Conservation (phyloP, 768 basidiomycete species). For the Lactarius akahatsu region DNA sequence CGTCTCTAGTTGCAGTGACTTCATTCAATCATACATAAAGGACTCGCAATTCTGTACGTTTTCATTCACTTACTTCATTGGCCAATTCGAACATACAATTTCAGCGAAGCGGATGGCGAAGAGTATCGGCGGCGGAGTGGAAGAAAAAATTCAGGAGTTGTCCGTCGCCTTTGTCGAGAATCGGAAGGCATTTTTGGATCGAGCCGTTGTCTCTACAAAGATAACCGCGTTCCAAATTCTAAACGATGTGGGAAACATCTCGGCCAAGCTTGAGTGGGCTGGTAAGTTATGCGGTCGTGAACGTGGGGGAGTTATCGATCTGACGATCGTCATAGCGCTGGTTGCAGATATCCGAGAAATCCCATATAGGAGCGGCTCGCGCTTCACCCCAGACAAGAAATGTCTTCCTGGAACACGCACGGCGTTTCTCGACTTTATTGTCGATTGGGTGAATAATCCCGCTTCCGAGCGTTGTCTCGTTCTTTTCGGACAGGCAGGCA, state of each 20-base stretch:
- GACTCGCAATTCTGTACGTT: not conserved
- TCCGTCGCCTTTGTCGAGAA: not conserved
- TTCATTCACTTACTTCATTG: not conserved
- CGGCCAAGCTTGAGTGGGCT: not conserved
- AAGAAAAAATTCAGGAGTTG: not conserved
- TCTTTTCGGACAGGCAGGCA: slow-evolving; percentile 1
- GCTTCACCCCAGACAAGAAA: no score
- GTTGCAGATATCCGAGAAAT: no score
- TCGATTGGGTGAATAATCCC: not conserved
- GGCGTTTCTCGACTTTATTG: not conserved
- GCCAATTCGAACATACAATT: not conserved
- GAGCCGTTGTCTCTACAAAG: not conserved
- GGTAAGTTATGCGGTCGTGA: not conserved
- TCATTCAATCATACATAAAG: not conserved
- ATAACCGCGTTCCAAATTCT: slow-evolving; percentile 1
- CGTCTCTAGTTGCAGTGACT: not conserved
- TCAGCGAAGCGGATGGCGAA: not conserved
- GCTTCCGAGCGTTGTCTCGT: not conserved
- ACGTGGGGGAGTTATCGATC: no score
- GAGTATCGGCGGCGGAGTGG: not conserved
- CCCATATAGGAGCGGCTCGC: no score
- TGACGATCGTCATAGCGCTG: no score
- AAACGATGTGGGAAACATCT: slow-evolving; percentile 1
- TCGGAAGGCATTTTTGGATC: not conserved
- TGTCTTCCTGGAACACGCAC: not conserved